Base-by-base conservation (phyloP, 441 rosid species). In the Omphalea diandra region DNA sequence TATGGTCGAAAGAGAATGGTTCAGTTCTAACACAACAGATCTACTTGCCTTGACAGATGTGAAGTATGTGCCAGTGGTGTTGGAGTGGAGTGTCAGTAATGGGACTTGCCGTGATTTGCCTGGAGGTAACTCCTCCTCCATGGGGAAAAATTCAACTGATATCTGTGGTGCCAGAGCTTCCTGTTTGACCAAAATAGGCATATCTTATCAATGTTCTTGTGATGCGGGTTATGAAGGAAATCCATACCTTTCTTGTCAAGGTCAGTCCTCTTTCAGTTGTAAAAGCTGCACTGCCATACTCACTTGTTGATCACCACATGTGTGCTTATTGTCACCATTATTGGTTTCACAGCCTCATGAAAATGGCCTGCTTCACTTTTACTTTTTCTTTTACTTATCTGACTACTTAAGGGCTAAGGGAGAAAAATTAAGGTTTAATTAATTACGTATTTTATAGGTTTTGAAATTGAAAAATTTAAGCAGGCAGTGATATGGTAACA, bases 161-260 rank as follows among this genome's bases (percentile, higher is more conserved):
- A 0, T 40, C n/a, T 63, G 67, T 43, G 66, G 53, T 10, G 12
- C 15, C 6, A 24, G 15, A 26, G 67, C 67, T 63, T 27, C 22
- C 3, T 63, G 67, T 63, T 63, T 38, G 2, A 41, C 14, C 12
- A 43, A 27, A 43, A 8, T 63, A 8, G 67, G 67, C 9, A 5
- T 7, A 15, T 5, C 26, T 43, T 63, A 43, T 17, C 12, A 26
- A 27, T 63, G 67, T 26, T 26, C 22, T 41, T 63, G 67, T 5
- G n/a, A 17, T 7, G 5, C 26, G 24, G 67, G 67, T 2, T 63
- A 41, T 26, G 6, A 63, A 24, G 67, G 67, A 26, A 63, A 63
- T 63, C 67, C 67, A 26, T 63, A 63, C 35, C 22, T 63, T 63
- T 63, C 67, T 27, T 63, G 67, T 44, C 53, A 41, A 63, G 67